Conservation (phyloP, 257 asterid species). For the Asclepias syriaca region DNA sequence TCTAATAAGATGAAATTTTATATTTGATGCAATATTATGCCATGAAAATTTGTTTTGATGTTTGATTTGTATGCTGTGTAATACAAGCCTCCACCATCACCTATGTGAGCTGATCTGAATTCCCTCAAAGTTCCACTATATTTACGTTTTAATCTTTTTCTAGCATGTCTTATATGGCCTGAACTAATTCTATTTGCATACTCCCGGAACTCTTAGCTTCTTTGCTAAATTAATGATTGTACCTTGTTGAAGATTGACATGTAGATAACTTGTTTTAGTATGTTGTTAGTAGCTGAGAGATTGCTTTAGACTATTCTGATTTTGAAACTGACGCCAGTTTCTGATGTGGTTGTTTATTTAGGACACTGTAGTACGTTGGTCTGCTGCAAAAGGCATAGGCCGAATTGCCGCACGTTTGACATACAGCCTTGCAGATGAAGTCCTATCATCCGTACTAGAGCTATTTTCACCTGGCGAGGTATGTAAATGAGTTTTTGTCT, state of each 20-base stretch:
- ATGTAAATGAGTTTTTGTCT: conserved; percentile 10
- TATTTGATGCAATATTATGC: not conserved
- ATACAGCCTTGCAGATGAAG: conserved; percentile 72
- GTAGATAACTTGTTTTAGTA: not conserved
- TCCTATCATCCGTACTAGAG: conserved; percentile 87
- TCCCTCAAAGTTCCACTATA: not conserved
- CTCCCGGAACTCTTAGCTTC: not conserved
- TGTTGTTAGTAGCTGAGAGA: not conserved
- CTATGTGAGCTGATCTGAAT: not conserved
- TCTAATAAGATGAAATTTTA: not conserved
- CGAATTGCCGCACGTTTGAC: conserved; percentile 80
- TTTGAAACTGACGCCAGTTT: not conserved
- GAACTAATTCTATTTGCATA: not conserved
- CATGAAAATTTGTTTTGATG: not conserved
- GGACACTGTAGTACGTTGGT: conserved; percentile 99
- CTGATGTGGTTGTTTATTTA: conserved; percentile 15
- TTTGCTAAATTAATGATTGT: not conserved
- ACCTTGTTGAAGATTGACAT: not conserved
- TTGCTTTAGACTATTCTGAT: not conserved
- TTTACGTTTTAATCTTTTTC: not conserved
- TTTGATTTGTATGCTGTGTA: not conserved
- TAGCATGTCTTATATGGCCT: not conserved
- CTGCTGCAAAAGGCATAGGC: conserved; percentile 98
- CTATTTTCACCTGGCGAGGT: conserved; percentile 96
- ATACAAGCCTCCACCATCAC: not conserved